Conservation (phyloP, 2,329 filamentous ascomycete genomes). For the Fusarium robinianum region DNA sequence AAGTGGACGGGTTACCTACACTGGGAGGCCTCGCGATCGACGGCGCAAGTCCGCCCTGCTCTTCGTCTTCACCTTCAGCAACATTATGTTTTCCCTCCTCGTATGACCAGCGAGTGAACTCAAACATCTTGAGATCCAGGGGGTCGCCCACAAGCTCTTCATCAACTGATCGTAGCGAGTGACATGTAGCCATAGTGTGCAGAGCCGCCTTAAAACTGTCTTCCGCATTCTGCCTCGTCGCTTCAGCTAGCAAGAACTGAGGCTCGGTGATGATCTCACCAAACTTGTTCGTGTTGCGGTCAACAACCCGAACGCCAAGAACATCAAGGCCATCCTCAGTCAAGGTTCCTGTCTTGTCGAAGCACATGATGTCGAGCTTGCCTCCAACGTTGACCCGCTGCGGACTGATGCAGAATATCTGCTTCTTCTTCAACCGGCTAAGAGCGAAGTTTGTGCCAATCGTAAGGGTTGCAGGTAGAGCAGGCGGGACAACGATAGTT, state of each 20-base stretch:
- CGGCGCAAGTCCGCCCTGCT: constrained; percentile 77
- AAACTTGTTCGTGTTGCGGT: constrained; percentile 65
- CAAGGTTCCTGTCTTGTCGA: constrained; percentile 98
- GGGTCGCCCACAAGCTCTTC: constrained; percentile 91
- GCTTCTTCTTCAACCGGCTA: constrained; percentile 79
- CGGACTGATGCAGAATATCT: constrained; percentile 97
- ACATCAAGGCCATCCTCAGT: constrained; percentile 97
- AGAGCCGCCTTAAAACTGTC: constrained; percentile 64
- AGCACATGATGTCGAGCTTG: constrained; percentile 94
- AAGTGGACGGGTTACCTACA: constrained; percentile 49
- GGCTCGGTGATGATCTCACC: constrained; percentile 75
- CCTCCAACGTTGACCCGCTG: constrained; percentile 96
- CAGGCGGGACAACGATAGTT: constrained; percentile 95
- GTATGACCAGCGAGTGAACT: constrained; percentile 91
- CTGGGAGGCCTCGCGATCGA: constrained; percentile 83
- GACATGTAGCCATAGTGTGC: constrained; percentile 96
- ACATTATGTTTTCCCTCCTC: constrained; percentile 79
- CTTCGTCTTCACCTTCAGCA: constrained; percentile 70
- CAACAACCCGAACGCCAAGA: constrained; percentile 80
- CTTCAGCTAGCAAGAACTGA: constrained; percentile 58
- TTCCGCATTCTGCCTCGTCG: constrained; percentile 35
- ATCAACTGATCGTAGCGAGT: constrained; percentile 86
- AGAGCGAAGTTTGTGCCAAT: constrained; percentile 97
- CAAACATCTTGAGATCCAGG: constrained; percentile 97
- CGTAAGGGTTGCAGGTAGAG: constrained; percentile 89